Base-by-base conservation (phyloP, 2,329 filamentous ascomycete species). In the Zarea fungicola region DNA sequence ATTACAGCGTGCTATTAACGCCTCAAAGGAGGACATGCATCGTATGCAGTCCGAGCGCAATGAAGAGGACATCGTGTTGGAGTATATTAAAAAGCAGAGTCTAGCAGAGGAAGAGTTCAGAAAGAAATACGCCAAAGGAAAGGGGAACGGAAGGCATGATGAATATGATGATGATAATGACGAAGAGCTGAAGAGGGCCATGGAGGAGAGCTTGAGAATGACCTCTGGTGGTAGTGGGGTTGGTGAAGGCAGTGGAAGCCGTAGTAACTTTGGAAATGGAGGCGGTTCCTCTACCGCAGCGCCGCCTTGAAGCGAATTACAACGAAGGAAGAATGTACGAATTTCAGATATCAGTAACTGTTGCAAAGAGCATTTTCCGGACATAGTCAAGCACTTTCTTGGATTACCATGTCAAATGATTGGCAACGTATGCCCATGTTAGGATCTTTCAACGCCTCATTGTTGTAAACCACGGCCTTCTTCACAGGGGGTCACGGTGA, bases 11-110 rank as follows among this genome's bases (percentile, higher is more conserved):
- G 77, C 71, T 1, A 65, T 81, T 29, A 64, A 66, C 7, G 69
- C 66, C 11, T 73, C 77, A 21, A 63, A 65, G 45, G 63, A 72
- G 28, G 65, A 76, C 46, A 57, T 73, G 55, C 65, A 67, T 36
- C 66, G 69, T 4, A 65, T 71, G 29, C 62, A 65, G 41, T 66
- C 62, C 31, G 63, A 69, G 47, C 73, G 66, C 59, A 78, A 74
- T 0, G 86, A 90, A 60, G 85, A 91, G 61, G 80, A 89, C 49
- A 81, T 86, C 50, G 79, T 90, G 8, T 64, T 91, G 61, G 85
- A 89, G 58, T 89, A 88, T 63, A 76, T 89, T 34, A 87, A 85
- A 73, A 85, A 83, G 69, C 85, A 90, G 69, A 89, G 85, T 62
- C 61, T 89, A 35, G 74, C 78, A 1, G 87, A 92, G 65, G 83